Base-by-base conservation (phyloP, 768 basidiomycete species). In the Lentinula detonsa region DNA sequence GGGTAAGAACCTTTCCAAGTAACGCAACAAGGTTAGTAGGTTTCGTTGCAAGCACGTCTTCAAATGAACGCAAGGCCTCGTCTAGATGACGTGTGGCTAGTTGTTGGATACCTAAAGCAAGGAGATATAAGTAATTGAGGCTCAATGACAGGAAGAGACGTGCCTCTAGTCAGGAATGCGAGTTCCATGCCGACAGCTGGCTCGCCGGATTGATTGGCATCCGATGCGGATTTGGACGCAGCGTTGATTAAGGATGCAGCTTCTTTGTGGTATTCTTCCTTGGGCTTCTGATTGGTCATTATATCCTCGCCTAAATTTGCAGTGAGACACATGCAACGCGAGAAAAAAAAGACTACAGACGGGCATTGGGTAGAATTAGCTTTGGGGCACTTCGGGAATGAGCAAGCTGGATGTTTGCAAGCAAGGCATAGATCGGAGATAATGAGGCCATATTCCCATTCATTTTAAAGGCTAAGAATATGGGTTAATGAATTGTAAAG, bases 11-110 rank as follows among this genome's bases (percentile, higher is more conserved):
- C 78, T 95, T 93, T 59, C 94, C 95, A 8, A 94, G 78, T 4
- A 96, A 76, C 0, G 95, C 95, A 39, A 95, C 84, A 5, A 97
- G 69, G 69, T 98, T 96, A 16, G 87, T 91, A 0, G 95, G 91
- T 67, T 90, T 90, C 63, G 85, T 79, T 2, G 77, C 76, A 8
- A 98, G 78, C 9, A 96, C 87, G 28, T 81, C 82, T 13, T 96
- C 91, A 66, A 97, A 95, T 1, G 88, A 84, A 18, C 86, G 82
- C 65, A 88, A 74, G 0, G 95, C 95, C 62, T 92, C 87, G 40
- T 95, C 88, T 78, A 93, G 84, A 15, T 86, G 82, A 21, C 91
- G 84, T 4, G 84, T 86, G 1, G 92, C 88, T 18, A 98, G 77
- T 70, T 90, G 86, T 59, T 94, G 83, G 35, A 95, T 87, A 15